phyloP scores from a whole-genome alignment of 202 grass and related monocot genomes.

The Digitaria exilis region DNA sequence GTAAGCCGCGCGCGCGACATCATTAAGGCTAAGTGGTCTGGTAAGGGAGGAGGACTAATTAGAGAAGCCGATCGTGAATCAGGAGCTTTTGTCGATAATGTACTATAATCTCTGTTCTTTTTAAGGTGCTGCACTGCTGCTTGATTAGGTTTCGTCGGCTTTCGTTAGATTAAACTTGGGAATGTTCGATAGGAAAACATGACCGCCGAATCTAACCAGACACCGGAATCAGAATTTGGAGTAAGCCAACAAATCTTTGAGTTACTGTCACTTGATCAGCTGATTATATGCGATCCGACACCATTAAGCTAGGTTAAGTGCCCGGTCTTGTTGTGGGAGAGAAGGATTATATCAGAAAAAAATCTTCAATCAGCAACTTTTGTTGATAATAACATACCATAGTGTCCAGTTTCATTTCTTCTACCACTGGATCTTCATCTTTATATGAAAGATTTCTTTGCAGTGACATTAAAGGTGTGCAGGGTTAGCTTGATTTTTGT shows the following conservation, averaged over 20 bases:
- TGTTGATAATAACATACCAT: not conserved
- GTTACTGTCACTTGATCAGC: not conserved
- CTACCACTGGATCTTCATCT: not conserved
- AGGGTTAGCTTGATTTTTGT: not conserved
- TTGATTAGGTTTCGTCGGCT: not conserved
- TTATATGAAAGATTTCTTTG: not conserved
- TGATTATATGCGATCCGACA: not conserved
- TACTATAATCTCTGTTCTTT: not conserved
- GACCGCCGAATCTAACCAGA: not conserved
- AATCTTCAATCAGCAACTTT: not conserved
- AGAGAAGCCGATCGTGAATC: constrained; percentile 6
- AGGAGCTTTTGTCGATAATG: not conserved
- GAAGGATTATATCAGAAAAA: not conserved
- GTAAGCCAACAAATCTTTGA: constrained; percentile 21
- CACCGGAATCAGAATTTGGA: not conserved
- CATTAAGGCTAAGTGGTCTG: constrained; percentile 31
- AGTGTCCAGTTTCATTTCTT: not conserved
- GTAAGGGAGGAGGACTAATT: not conserved
- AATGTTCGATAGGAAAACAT: not conserved
- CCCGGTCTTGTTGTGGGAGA: not conserved
- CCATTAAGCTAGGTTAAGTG: not conserved
- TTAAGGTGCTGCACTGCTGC: not conserved
- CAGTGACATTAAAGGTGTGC: not conserved
- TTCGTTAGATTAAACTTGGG: not conserved
- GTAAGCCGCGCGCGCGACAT: not conserved